Evolutionary conservation across 768 basidiomycete genomes (phyloP).

Genomic region (Lyophyllum decastes): DNA sequence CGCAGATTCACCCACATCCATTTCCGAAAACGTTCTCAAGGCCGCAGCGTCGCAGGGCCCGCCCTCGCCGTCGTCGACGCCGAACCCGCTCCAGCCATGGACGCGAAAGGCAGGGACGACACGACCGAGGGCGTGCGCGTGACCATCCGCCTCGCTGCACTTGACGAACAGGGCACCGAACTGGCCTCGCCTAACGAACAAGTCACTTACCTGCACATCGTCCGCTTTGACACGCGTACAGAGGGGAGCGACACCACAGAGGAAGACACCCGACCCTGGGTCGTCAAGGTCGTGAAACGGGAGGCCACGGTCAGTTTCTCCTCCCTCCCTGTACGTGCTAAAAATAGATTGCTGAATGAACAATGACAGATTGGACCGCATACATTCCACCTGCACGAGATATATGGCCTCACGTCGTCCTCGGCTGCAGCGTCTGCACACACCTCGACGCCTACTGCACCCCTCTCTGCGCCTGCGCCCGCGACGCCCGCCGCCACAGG

Average conservation of each 20-base stretch:
- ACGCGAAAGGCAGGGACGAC: conserved; percentile 38
- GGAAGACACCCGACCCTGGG: conserved; percentile 78
- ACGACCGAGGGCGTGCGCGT: conserved; percentile 72
- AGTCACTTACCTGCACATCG: conserved; percentile 84
- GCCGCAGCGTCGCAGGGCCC: conserved; percentile 66
- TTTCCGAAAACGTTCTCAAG: conserved; percentile 59
- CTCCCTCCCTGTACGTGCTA: conserved; percentile 1
- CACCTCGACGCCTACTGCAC: conserved; percentile 31
- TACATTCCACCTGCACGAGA: conserved; percentile 94
- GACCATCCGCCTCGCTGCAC: conserved; percentile 77
- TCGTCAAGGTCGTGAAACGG: conserved; percentile 89
- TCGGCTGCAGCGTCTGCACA: conserved; percentile 29
- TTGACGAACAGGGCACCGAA: conserved; percentile 74
- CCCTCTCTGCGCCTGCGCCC: conserved; percentile 21
- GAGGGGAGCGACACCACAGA: conserved; percentile 35
- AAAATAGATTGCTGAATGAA: not conserved
- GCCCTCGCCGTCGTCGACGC: conserved; percentile 80
- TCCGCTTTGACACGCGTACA: conserved; percentile 55
- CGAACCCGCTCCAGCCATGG: conserved; percentile 40
- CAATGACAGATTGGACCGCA: conserved; percentile 77
- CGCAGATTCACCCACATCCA: conserved; percentile 69
- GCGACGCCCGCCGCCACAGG: conserved; percentile 25
- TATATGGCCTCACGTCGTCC: conserved; percentile 82
- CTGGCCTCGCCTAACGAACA: conserved; percentile 80
- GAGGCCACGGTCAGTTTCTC: conserved; percentile 69